phyloP scores from a whole-genome alignment of 345 rosid genomes.

The Brassica nigra region DNA sequence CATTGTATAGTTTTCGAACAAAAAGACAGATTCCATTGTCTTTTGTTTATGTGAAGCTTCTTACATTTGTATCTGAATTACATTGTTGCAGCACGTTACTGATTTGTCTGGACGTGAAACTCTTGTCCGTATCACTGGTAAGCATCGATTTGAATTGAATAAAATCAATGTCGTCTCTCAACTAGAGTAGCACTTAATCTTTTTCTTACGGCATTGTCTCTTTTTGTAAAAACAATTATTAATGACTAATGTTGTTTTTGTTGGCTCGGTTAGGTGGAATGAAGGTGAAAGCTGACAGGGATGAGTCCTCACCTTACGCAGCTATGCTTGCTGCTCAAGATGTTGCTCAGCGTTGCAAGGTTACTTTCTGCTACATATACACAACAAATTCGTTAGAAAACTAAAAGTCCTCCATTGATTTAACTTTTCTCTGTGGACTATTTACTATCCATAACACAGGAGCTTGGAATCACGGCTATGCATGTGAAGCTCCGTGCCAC shows the following conservation, averaged over 20 bases:
- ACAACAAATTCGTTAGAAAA: no score
- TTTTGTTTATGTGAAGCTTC: not conserved
- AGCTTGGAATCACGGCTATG: constrained; percentile 74
- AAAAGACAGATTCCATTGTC: no score
- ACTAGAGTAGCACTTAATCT: not conserved
- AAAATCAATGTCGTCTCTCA: not conserved
- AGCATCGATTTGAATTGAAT: not conserved
- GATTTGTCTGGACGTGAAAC: constrained; percentile 95
- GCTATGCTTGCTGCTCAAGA: constrained; percentile 93
- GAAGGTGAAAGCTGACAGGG: constrained; percentile 94
- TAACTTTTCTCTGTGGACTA: no score
- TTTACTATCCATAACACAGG: constrained; percentile 30
- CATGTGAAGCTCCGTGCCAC: constrained; percentile 85
- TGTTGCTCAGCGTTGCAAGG: constrained; percentile 69
- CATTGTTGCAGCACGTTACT: constrained; percentile 70
- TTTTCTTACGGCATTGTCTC: not conserved
- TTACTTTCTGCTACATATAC: no score
- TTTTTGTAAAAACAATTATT: not conserved
- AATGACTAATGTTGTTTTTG: not conserved
- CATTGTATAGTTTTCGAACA: constrained; percentile 54
- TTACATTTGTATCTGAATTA: not conserved
- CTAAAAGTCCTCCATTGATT: no score
- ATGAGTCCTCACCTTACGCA: constrained; percentile 81
- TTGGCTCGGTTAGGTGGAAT: constrained; percentile 64
- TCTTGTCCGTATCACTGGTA: constrained; percentile 88